Base-by-base conservation (phyloP, 345 rosid genomes). In the Limnanthes douglasii region DNA sequence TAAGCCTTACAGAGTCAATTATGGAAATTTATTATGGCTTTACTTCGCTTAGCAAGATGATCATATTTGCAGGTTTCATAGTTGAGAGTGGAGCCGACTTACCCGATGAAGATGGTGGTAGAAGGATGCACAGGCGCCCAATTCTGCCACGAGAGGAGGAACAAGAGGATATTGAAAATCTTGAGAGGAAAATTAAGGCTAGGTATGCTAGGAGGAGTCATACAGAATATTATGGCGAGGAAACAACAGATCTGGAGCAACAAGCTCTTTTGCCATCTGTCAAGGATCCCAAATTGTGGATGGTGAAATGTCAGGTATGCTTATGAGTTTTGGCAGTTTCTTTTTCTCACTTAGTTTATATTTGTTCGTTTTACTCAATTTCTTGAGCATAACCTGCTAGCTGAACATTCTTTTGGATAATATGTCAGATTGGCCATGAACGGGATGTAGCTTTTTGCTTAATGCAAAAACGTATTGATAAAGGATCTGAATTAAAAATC, bases 201-300 rank as follows among this genome's bases (percentile, higher is more conserved):
- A 72, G 98, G 62, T 80, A 72, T 63, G 71, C 79, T 24, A 51
- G 80, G 50, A n/a, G n/a, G n/a, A 69, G 66, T 24, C 79, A 75
- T 37, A 41, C 66, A 15, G 98, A 90, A 31, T 95, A 90, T 27
- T 80, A 83, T 57, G 95, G 84, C 48, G 95, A 90, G 45, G 98
- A 90, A 66, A 73, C 96, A n/a, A 79, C 92, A 27, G 94, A 80
- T 15, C 95, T 90, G 16, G 98, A 84, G 48, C 98, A 84, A 50
- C 98, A 84, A 59, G 94, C 98, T 9, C 92, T 90, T 39, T 59
- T 90, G 68, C 98, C 98, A 11, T 90, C 96, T 37, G 94, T 90
- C 26, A 69, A 86, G 48, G 98, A 84, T 69, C 94, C 95, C 8
- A 84, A 65, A 37, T 11, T 65, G 47, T 65, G 70, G 66, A 59